These are phyloP conservation scores for Pythium rhizo-oryzae DNA, from an alignment of 352 stramenopile species.

Conservation along the genomic window DNA sequence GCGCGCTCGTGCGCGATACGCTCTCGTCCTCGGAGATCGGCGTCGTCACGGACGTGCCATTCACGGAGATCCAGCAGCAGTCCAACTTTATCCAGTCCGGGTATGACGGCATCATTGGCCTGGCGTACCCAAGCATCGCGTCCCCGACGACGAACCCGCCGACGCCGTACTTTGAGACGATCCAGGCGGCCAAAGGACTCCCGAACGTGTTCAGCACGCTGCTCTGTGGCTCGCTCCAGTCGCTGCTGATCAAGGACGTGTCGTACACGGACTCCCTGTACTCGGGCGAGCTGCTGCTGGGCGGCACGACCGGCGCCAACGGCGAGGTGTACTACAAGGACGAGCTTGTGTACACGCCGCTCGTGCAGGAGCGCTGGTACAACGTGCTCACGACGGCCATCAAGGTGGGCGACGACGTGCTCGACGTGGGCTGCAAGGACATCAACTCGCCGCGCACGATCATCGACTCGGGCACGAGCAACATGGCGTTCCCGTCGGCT, in stretches of 20 bases:
- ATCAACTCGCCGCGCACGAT: slow-evolving; percentile 79
- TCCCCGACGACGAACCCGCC: slow-evolving; percentile 49
- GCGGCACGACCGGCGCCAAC: slow-evolving; percentile 47
- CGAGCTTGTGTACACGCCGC: slow-evolving; percentile 70
- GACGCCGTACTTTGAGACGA: slow-evolving; percentile 66
- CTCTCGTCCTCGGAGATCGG: slow-evolving; percentile 63
- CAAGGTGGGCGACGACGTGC: slow-evolving; percentile 44
- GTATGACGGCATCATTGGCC: slow-evolving; percentile 77
- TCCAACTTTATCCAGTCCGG: slow-evolving; percentile 72
- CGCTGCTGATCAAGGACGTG: slow-evolving; percentile 44
- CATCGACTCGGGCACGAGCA: slow-evolving; percentile 81
- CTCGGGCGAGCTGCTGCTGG: slow-evolving; percentile 63
- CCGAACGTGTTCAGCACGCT: slow-evolving; percentile 72
- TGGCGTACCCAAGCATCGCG: slow-evolving; percentile 66
- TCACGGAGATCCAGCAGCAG: slow-evolving; percentile 59
- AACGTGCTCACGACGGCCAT: slow-evolving; percentile 81
- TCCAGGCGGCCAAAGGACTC: slow-evolving; percentile 37
- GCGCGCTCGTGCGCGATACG: slow-evolving; percentile 64
- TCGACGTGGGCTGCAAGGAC: slow-evolving; percentile 55
- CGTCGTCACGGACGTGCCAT: slow-evolving; percentile 48
- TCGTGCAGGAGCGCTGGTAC: slow-evolving; percentile 79
- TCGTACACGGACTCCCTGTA: slow-evolving; percentile 47
- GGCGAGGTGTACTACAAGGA: slow-evolving; percentile 59
- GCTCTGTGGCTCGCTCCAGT: slow-evolving; percentile 79
- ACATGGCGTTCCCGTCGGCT: slow-evolving; percentile 71